Conservation (phyloP, 768 basidiomycete species). For the Lyophyllum shimeji region DNA sequence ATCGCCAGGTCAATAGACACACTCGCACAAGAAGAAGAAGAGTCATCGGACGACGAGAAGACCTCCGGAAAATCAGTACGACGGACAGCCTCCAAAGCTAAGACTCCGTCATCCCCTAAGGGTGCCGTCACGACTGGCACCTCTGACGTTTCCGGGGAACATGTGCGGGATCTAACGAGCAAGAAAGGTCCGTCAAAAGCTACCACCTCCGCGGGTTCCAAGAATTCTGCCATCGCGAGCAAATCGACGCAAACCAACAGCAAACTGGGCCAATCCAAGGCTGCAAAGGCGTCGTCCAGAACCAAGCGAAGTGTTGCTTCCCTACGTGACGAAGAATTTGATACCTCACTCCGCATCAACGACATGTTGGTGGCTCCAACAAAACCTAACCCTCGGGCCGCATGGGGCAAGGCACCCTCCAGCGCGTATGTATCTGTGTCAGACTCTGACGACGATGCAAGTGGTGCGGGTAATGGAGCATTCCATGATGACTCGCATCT, state of each 20-base stretch:
- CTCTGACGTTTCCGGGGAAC: background rate
- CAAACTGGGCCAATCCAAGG: background rate
- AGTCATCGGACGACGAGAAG: background rate
- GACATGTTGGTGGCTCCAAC: slow-evolving; percentile 8
- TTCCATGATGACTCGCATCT: slow-evolving; percentile 8
- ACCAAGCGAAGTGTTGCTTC: background rate
- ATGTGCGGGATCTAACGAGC: slow-evolving; percentile 10
- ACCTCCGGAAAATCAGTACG: background rate
- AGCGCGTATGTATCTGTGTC: slow-evolving; percentile 7
- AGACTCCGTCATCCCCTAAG: background rate
- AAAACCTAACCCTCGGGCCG: slow-evolving; percentile 10
- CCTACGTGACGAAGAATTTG: slow-evolving; percentile 5
- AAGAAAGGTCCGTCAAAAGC: background rate
- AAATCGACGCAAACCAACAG: background rate
- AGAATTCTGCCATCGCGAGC: background rate
- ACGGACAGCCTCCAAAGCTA: background rate
- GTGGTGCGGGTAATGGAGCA: background rate
- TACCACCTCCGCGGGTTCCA: background rate
- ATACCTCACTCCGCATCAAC: background rate
- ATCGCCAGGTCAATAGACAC: background rate
- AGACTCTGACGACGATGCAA: slow-evolving; percentile 12
- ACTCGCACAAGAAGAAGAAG: background rate
- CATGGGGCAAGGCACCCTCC: slow-evolving; percentile 1
- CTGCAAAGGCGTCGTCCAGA: background rate
- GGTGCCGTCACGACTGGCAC: background rate